Evolutionary conservation across 768 basidiomycete species (phyloP).

Genomic region (Panellus pusillus): DNA sequence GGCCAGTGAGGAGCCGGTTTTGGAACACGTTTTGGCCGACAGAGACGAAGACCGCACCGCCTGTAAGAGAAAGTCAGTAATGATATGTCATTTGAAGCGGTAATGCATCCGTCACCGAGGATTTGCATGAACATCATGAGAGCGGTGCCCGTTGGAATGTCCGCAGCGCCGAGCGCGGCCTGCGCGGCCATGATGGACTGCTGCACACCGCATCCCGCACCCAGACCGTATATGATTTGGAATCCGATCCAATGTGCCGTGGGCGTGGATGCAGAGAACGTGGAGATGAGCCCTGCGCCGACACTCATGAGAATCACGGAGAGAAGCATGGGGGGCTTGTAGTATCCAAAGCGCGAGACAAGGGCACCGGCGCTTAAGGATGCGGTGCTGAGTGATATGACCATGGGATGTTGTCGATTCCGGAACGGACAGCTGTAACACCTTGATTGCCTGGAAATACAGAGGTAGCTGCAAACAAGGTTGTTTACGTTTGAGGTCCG

Average conservation of each 20-base stretch:
- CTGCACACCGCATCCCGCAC: slow-evolving; percentile 28
- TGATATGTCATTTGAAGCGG: neutral
- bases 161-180: slow-evolving; percentile 11
- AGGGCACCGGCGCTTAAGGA: slow-evolving; percentile 37
- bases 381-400: slow-evolving; percentile 37
- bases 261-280: slow-evolving; percentile 25
- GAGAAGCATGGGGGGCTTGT: slow-evolving; percentile 29
- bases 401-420: slow-evolving; percentile 32
- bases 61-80: neutral
- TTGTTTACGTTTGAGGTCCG: neutral
- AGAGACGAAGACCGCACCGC: slow-evolving; percentile 24
- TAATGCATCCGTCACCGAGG: neutral
- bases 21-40: slow-evolving; percentile 22
- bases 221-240: slow-evolving; percentile 28
- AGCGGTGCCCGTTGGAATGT: slow-evolving; percentile 17
- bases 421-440: slow-evolving; percentile 27
- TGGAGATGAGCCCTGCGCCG: slow-evolving; percentile 37
- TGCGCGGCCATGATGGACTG: slow-evolving; percentile 22
- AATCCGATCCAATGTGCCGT: slow-evolving; percentile 23
- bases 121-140: slow-evolving; percentile 22
- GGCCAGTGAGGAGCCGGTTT: slow-evolving; percentile 6
- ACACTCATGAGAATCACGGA: slow-evolving; percentile 33
- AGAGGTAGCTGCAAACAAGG: slow-evolving; percentile 5
- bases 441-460: slow-evolving; percentile 38
- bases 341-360: slow-evolving; percentile 34